Conservation (phyloP, 176 grass and related monocot genomes). For the Musa acuminata region DNA sequence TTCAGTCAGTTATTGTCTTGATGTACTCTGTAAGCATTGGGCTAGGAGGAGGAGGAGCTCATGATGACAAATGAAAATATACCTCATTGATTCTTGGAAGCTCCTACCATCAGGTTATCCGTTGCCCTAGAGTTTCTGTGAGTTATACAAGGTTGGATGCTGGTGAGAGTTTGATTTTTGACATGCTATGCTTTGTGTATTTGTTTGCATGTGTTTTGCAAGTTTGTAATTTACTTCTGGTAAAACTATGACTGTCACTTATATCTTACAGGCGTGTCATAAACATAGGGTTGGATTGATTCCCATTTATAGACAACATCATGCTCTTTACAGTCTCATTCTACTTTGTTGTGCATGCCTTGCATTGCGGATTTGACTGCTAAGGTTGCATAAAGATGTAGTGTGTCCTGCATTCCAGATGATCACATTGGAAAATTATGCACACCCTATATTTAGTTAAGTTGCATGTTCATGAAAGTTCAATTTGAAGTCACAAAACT, state of each 20-base stretch:
- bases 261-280: no score
- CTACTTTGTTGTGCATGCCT: no score
- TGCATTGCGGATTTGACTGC: no score
- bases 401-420: no score
- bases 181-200: background rate
- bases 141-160: background rate
- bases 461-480: no score
- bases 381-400: no score
- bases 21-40: background rate
- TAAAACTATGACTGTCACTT: background rate
- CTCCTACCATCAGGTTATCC: background rate
- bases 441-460: no score
- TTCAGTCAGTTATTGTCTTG: background rate
- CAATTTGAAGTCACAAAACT: no score
- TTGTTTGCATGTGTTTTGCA: background rate
- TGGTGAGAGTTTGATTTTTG: background rate
- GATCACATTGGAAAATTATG: no score
- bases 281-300: no score
- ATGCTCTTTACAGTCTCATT: no score
- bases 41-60: background rate
- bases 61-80: background rate
- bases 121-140: background rate
- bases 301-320: no score
- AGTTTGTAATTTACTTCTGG: background rate
- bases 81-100: background rate